Base-by-base conservation (phyloP, 1,284 basidiomycete genomes). In the Mycena citricolor region DNA sequence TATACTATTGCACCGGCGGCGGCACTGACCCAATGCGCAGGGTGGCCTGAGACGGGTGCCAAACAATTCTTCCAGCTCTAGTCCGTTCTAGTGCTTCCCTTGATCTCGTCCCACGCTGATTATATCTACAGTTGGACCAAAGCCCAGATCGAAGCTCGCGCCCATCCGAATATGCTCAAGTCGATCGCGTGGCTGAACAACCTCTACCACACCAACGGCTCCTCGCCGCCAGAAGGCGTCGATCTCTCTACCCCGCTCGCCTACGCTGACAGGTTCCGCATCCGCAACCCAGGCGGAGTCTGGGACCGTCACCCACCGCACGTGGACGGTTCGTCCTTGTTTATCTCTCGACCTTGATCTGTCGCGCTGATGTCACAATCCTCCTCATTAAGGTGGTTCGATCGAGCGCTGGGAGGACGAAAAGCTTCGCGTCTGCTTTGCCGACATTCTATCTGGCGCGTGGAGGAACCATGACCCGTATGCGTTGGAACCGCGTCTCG, bases 401-500 rank as follows among this genome's bases (percentile, higher is more conserved):
- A 83, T 93, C 21, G 91, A 94, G 64, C 72, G 89, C 19, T 93
- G 90, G 90, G 89, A 94, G 61, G 89, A 93, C 57, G 64, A 73
- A 4, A 64, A 60, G 2, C 88, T 91, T 65, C 72, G 86, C 25
- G 69, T 66, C 3, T 83, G 79, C 52, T 92, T 85, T 60, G 63
- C 64, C 3, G 71, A 79, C 37, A 89, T 93, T 43, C 66, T 93
- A 13, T 60, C 63, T 12, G 86, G 86, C 0, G 66, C 80, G 25
- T 91, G 87, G 84, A 67, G 73, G 19, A 66, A 74, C 22, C 83
- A 90, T 58, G 82, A 91, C 61, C 79, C 86, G 2, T 89, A 81
- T 54, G 79, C 79, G 28, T 64, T 87, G 5, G 72, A 73, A 37
- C 73, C 75, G 24, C 74, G 84, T n/a, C 65, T 88, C 32, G 63